Conservation (phyloP, 2,329 filamentous ascomycete species). For the Achaetomium macrosporum region DNA sequence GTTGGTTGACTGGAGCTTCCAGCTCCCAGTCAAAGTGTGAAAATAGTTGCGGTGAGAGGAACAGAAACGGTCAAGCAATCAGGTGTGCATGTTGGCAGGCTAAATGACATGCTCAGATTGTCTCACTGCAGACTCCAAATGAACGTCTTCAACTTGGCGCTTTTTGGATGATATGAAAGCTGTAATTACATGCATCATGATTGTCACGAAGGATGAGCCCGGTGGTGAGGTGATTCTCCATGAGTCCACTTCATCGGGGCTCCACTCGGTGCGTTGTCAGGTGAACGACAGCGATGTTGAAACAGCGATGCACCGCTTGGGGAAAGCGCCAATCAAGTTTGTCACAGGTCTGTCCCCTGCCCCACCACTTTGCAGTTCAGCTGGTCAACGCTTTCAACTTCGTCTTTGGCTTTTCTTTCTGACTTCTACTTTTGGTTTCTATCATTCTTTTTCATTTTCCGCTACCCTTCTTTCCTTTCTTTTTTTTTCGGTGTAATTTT, state of each 20-base stretch:
- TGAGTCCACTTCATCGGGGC: conserved; percentile 1
- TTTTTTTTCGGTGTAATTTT: too few relatives aligned
- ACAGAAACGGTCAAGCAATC: background rate
- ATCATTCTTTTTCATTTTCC: too few relatives aligned
- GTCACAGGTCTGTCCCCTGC: background rate
- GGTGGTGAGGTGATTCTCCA: conserved; percentile 1
- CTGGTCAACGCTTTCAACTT: background rate
- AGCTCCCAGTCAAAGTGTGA: too few relatives aligned
- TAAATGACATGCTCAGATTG: background rate
- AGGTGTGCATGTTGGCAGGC: background rate
- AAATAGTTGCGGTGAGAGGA: background rate
- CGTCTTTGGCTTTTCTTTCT: background rate
- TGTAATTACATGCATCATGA: background rate
- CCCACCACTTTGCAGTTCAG: too few relatives aligned
- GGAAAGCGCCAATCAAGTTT: conserved; percentile 1
- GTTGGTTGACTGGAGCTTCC: background rate
- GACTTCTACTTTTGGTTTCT: background rate
- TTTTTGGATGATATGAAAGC: too few relatives aligned
- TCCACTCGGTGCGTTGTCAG: conserved; percentile 15
- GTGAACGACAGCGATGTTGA: conserved; percentile 8
- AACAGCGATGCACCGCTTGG: background rate
- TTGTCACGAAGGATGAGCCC: background rate
- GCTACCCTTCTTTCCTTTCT: too few relatives aligned
- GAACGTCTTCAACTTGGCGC: background rate
- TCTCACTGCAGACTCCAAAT: too few relatives aligned